phyloP scores from a whole-genome alignment of 768 basidiomycete species.

The Pleurotus tuoliensis region DNA sequence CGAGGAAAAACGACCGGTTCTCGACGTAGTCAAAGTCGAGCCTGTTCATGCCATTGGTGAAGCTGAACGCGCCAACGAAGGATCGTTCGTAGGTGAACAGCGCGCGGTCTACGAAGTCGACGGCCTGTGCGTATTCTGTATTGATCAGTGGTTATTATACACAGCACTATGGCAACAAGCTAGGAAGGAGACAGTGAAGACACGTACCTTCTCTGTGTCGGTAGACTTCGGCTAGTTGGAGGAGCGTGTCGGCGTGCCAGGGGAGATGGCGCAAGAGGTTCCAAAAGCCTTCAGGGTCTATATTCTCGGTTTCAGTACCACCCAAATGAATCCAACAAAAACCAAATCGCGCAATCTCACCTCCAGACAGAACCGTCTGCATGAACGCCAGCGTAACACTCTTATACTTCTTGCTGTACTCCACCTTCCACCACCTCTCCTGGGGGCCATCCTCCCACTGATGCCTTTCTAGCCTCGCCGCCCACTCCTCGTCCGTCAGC shows the following conservation, averaged over 20 bases:
- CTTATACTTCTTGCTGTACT: slow-evolving; percentile 82
- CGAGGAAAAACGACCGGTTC: slow-evolving; percentile 90
- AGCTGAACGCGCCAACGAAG: slow-evolving; percentile 82
- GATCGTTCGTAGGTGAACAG: slow-evolving; percentile 91
- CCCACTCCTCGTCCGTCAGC: slow-evolving; percentile 52
- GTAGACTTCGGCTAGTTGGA: slow-evolving; percentile 83
- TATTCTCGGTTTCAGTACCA: neutral
- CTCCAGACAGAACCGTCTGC: slow-evolving; percentile 75
- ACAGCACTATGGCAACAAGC: too few species aligned
- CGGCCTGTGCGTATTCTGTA: slow-evolving; percentile 75
- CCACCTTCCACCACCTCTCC: slow-evolving; percentile 88
- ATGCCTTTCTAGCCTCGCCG: slow-evolving; percentile 36
- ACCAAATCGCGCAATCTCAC: slow-evolving; percentile 36
- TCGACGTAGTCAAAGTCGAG: slow-evolving; percentile 90
- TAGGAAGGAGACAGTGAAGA: too few species aligned
- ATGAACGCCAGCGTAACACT: slow-evolving; percentile 79
- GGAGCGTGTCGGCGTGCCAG: slow-evolving; percentile 90
- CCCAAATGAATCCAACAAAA: neutral
- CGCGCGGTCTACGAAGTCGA: slow-evolving; percentile 89
- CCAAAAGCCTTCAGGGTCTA: slow-evolving; percentile 79
- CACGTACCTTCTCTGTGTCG: slow-evolving; percentile 81
- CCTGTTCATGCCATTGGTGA: slow-evolving; percentile 75
- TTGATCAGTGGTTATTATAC: neutral
- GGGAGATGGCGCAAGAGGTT: slow-evolving; percentile 72
- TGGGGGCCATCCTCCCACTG: slow-evolving; percentile 35